Evolutionary conservation across 257 asterid species (phyloP), one percentile per base, ranked within the genome.

Genomic region (Euphrasia confusa): DNA sequence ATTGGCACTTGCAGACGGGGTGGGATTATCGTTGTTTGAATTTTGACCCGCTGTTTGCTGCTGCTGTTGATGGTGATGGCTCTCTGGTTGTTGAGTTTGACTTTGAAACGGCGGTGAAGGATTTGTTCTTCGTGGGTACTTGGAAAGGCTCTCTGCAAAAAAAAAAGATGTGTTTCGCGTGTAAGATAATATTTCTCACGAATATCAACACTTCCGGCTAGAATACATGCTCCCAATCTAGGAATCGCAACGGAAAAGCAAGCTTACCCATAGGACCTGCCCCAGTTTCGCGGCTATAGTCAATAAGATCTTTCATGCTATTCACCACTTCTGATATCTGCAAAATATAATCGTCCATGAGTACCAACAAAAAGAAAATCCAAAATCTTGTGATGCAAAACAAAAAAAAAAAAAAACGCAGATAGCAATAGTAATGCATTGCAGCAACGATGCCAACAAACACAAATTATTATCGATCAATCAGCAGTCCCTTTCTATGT

Each of bases 241-340:
- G 62, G 64, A 63, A 13, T 45, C 61, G 45, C 10, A 53, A 21
- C 33, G 50, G 49, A 52, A 18, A 50, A 4, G 15, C 18, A 61
- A 74, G 68, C 95, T 76, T 81, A 93, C 99, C 99, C 97, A 93
- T 89, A 35, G 99, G 99, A 76, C 99, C 96, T 7, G 82, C 67
- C 70, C 87, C 84, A 67, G 91, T 85, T 72, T 89, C 94, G 60
- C 93, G 83, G 79, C 99, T 87, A 68, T 82, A 93, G 65, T 93
- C 97, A 50, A 93, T 89, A 61, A 93, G 87, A 87, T 93, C 99
- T 76, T 93, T 93, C 99, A 93, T 93, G 88, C 99, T 93, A 80
- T 93, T 93, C 63, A 93, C 99, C 74, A 93, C 99, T 77, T 93
- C 97, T 9, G 99, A 93, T 80, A 93, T 93, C 99, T 93, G 89